These are phyloP conservation scores for Microdochium paspali DNA, from an alignment of 2,329 filamentous ascomycete genomes.

Conservation along the genomic window DNA sequence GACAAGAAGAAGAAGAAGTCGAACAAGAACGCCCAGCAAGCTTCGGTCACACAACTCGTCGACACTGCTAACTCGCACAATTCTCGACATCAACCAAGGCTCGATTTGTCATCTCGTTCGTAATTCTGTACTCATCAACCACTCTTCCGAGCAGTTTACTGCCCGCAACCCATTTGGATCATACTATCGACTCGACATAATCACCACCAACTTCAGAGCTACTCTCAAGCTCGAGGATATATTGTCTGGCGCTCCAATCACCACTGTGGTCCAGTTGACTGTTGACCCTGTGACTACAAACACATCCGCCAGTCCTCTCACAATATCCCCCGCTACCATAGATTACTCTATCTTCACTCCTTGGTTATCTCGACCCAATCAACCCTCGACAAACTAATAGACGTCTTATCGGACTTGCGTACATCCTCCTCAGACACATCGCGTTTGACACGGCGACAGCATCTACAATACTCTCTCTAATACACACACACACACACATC, in stretches of 20 bases:
- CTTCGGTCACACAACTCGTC: not conserved
- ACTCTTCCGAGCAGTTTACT: not conserved
- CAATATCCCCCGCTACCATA: not conserved
- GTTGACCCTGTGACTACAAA: not conserved
- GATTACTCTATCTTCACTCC: not conserved
- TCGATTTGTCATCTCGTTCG: not conserved
- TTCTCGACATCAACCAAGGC: not conserved
- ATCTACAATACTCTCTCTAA: not conserved
- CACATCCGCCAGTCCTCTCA: not conserved
- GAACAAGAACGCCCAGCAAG: not conserved
- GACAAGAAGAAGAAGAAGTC: not conserved
- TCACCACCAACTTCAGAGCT: not conserved
- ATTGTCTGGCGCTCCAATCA: not conserved
- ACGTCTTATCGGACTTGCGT: slow-evolving; percentile 17
- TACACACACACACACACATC: not conserved
- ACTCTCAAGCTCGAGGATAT: not conserved
- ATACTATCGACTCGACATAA: not conserved
- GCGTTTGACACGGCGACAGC: slow-evolving; percentile 19
- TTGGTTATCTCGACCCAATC: not conserved
- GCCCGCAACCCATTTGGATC: not conserved
- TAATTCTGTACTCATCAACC: not conserved
- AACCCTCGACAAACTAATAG: slow-evolving; percentile 6
- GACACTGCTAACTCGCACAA: not conserved
- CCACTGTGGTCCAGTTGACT: not conserved
- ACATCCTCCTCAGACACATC: slow-evolving; percentile 16